Evolutionary conservation across 2,329 filamentous ascomycete genomes (phyloP).

Genomic region (Chrysoporthe austroafricana): DNA sequence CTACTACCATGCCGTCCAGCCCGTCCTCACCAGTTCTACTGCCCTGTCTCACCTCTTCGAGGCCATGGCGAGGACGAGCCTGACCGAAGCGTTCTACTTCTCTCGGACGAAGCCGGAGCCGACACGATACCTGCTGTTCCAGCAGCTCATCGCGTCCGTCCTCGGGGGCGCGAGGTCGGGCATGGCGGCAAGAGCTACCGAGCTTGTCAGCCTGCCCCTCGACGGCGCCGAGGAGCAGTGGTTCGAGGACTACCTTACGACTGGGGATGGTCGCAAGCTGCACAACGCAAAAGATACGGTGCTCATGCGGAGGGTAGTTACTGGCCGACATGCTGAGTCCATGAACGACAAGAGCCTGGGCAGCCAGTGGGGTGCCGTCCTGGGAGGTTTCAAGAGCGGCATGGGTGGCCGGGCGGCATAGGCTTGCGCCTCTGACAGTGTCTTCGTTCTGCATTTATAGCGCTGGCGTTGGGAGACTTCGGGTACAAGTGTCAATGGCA

Average conservation of each 20-base stretch:
- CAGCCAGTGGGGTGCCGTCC: constrained; percentile 52
- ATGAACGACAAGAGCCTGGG: constrained; percentile 48
- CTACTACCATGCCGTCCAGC: constrained; percentile 78
- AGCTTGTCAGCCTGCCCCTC: constrained; percentile 76
- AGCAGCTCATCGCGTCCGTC: constrained; percentile 64
- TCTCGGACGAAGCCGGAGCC: constrained; percentile 66
- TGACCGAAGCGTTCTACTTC: constrained; percentile 76
- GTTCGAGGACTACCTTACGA: constrained; percentile 71
- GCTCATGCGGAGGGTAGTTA: constrained; percentile 73
- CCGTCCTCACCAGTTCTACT: constrained; percentile 66
- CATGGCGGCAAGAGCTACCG: constrained; percentile 61
- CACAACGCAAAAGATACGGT: constrained; percentile 73
- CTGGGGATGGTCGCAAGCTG: constrained; percentile 66
- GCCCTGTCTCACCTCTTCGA: constrained; percentile 71
- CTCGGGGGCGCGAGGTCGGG: constrained; percentile 48
- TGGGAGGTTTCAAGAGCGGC: constrained; percentile 56
- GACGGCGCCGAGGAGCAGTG: constrained; percentile 71
- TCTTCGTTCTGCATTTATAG: constrained; percentile 1
- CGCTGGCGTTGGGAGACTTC: constrained; percentile 8
- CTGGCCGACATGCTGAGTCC: constrained; percentile 59
- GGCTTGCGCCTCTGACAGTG: background rate
- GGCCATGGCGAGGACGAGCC: constrained; percentile 67
- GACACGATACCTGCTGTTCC: constrained; percentile 67
- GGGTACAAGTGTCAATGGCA: background rate
- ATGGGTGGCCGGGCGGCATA: constrained; percentile 37